A percentile compares a stretch with the other conserved stretches of the same genome.
Conservation (phyloP, 1,284 basidiomycete genomes). For the Xanthoconium separans region DNA sequence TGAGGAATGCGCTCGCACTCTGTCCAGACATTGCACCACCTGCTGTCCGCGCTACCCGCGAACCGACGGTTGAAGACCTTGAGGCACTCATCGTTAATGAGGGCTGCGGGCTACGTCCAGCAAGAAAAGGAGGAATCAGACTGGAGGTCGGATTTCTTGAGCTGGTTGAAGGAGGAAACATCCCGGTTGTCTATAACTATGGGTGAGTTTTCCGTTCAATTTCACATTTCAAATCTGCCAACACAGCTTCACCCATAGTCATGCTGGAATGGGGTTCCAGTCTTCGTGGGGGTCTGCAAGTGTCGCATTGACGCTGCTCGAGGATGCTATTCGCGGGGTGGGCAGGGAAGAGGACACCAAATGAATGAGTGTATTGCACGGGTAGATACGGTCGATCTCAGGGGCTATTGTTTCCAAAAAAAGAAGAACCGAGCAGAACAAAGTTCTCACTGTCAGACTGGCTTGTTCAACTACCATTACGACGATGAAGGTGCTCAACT, state of each 20-base stretch:
- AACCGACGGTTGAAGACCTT: slow-evolving; percentile 62
- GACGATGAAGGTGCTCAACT: slow-evolving; percentile 26
- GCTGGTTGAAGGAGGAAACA: slow-evolving; percentile 28
- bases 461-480: slow-evolving; percentile 3
- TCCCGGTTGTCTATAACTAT: slow-evolving; percentile 56
- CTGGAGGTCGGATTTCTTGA: slow-evolving; percentile 57
- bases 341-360: not conserved
- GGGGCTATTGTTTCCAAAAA: slow-evolving; percentile 5
- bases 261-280: slow-evolving; percentile 69
- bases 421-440: not conserved
- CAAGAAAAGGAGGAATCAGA: slow-evolving; percentile 64
- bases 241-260: slow-evolving; percentile 30
- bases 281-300: slow-evolving; percentile 73
- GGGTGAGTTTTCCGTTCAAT: slow-evolving; percentile 54
- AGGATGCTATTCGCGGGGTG: slow-evolving; percentile 36
- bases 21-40: slow-evolving; percentile 71
- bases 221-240: not conserved
- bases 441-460: not conserved
- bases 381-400: not conserved
- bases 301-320: slow-evolving; percentile 53
- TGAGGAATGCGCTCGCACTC: slow-evolving; percentile 53
- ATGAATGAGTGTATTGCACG: not conserved
- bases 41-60: slow-evolving; percentile 44
- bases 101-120: slow-evolving; percentile 74
- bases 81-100: slow-evolving; percentile 62